phyloP scores from a whole-genome alignment of 75 land plant species.

The Picea glauca region DNA sequence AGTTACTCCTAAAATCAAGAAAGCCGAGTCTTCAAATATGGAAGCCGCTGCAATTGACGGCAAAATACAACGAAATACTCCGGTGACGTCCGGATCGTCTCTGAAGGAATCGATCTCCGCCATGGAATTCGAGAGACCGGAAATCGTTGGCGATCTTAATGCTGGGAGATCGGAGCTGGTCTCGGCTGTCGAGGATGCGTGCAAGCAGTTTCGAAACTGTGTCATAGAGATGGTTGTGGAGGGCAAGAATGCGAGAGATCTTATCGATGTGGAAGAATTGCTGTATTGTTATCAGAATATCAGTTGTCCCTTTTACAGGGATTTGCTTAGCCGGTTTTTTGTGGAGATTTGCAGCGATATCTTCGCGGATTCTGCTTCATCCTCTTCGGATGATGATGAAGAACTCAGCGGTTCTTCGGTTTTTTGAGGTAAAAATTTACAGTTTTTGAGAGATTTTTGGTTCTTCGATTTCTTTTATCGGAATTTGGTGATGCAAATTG shows the following conservation, averaged over 20 bases:
- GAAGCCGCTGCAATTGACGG: too few species aligned
- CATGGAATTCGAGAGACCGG: background rate
- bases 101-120: background rate
- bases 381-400: too few species aligned
- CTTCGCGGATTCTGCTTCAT: slow-evolving; percentile 11
- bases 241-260: slow-evolving; percentile 39
- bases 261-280: slow-evolving; percentile 59
- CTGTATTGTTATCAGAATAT: slow-evolving; percentile 41
- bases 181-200: slow-evolving; percentile 40
- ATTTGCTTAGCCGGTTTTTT: slow-evolving; percentile 46
- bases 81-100: too few species aligned
- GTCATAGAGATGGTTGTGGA: slow-evolving; percentile 57
- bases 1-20: too few species aligned
- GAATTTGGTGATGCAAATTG: too few species aligned
- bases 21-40: too few species aligned
- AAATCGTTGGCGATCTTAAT: too few species aligned
- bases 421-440: too few species aligned
- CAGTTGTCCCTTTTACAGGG: slow-evolving; percentile 41
- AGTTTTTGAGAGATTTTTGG: too few species aligned
- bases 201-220: slow-evolving; percentile 51
- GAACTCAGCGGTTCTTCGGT: too few species aligned
- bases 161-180: background rate
- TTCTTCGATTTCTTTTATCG: too few species aligned
- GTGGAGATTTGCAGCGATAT: slow-evolving; percentile 56
- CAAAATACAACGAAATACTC: too few species aligned